Evolutionary conservation across 352 stramenopile species (phyloP), one percentile per base, ranked within the genome.

Genomic region (Phytophthora sojae): DNA sequence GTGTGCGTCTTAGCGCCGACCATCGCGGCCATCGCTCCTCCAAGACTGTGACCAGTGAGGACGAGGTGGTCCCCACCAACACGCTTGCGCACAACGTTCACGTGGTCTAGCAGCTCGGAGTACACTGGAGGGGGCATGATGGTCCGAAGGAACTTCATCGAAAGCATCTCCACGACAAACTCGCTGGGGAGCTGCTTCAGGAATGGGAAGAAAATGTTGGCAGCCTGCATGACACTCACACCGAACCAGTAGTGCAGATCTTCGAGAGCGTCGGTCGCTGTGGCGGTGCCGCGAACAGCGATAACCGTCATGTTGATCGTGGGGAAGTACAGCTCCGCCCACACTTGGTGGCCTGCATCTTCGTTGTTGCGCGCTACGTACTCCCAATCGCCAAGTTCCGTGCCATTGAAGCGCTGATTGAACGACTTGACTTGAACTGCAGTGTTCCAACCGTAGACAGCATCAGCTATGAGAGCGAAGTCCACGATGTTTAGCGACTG

Each of bases 181-280:
- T 75, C 42, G 23, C 64, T 82, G 11, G 90, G 90, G 19, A 96
- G 76, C 53, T 96, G 88, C 68, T 94, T 96, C 44, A 96, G 71
- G 71, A 96, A 95, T 51, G 86, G 88, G 23, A 96, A 71, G 57
- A 96, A 96, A 52, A 93, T 83, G 76, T 96, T 92, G 3, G 86
- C 87, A 5, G 85, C 84, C 64, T 96, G 88, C 90, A 96, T 96
- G 75, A 95, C 87, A 54, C 76, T 91, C 54, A 96, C 89, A 19
- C 88, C 90, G 51, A 96, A 95, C 88, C 90, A 95, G 63, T 83
- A 96, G 70, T 96, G 88, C 19, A 96, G 74, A 56, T 96, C 90
- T 53, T 96, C 88, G 32, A 96, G 86, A 23, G 87, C 90, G 52
- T 96, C 90, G 0, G 88, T 90, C 14, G 84, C 89, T 11, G 89